Base-by-base conservation (phyloP, 2,329 filamentous ascomycete species). In the Thermothelomyces thermophilus region DNA sequence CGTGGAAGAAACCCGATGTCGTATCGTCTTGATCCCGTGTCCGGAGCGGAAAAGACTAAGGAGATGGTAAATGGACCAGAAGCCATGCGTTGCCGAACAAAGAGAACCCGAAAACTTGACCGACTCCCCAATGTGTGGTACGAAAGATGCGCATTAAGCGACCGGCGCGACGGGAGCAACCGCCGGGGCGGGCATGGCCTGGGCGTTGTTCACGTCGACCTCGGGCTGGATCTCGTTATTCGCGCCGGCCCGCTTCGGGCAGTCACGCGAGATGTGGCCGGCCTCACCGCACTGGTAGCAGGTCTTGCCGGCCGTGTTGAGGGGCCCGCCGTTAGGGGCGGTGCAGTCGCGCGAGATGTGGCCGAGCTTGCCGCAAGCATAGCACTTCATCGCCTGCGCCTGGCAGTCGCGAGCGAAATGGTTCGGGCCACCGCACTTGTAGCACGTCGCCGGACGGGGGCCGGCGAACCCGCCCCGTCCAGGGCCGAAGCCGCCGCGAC, bases 321-420 rank as follows among this genome's bases (percentile, higher is more conserved):
- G 78, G 41, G 91, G 90, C 20, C 93, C 93, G 50, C 93, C 93
- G 69, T 97, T 97, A 57, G 93, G 91, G 55, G 91, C 89, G 41
- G 90, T 95, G 78, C 93, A 98, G 72, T 98, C 93, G 63, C 78
- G 76, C 10, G 87, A 94, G 70, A 95, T 95, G 73, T 95, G 90
- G 45, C 89, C 89, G 60, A 95, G 82, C 76, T 95, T 95, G 68
- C 90, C 90, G 67, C 90, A 96, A 59, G 90, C 90, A 65, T 95
- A 96, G 79, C 90, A 96, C 76, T 96, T 96, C 89, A 95, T 95
- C 56, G 90, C 88, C 72, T 95, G 90, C 60, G 93, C 90, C 76
- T 97, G 93, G 78, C 93, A 98, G 66, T 98, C 93, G 58, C 93
- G 87, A 58, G 93, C 93, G 67, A 95, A 98, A 74, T 98, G 93